Conservation (phyloP, 78 protist species). For the Anaeramoeba flamelloides region DNA sequence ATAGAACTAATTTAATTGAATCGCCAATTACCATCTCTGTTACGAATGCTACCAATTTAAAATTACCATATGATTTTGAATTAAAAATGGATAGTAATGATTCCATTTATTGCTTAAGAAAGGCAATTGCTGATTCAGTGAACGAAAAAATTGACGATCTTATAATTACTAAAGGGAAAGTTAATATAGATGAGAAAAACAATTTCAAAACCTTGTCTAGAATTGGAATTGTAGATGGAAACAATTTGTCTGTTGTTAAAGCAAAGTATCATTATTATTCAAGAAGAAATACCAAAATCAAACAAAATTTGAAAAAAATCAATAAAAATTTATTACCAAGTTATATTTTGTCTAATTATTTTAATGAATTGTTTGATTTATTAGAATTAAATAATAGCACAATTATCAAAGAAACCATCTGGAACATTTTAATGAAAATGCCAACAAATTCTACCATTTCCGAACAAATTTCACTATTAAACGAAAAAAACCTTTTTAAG, state of each 20-base stretch:
- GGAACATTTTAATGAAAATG: background rate
- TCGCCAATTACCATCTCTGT: background rate
- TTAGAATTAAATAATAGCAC: background rate
- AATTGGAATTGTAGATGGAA: background rate
- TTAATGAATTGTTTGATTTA: background rate
- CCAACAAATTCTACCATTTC: background rate
- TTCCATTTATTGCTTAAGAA: background rate
- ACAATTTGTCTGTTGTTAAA: background rate
- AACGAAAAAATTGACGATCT: no score
- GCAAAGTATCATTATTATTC: background rate
- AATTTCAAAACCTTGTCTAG: background rate
- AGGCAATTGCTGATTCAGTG: background rate
- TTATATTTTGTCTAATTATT: background rate
- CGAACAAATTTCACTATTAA: no score
- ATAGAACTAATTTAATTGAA: background rate
- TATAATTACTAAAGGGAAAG: background rate
- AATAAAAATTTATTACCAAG: background rate
- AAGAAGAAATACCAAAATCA: background rate
- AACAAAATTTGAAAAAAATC: background rate
- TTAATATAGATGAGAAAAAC: background rate
- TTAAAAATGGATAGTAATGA: background rate
- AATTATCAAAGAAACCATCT: background rate
- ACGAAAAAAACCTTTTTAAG: no score
- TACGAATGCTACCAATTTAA: background rate
- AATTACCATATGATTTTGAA: background rate